Conservation (phyloP, 495 filamentous ascomycete species). For the Chaetomium tenue region DNA sequence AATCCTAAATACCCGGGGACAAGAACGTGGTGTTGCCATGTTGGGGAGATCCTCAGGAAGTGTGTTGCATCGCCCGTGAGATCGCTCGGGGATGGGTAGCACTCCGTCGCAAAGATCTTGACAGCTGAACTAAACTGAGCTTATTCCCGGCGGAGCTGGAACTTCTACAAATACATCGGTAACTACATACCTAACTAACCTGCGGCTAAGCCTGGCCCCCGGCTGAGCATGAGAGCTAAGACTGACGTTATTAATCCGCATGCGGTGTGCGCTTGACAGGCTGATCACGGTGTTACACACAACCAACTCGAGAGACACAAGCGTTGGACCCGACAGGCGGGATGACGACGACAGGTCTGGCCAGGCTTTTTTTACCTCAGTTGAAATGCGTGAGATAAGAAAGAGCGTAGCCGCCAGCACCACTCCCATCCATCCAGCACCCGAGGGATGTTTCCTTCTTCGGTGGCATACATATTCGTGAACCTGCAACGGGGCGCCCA, state of each 20-base stretch:
- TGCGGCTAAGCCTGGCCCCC: neutral
- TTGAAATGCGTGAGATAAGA: neutral
- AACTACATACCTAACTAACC: neutral
- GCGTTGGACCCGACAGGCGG: constrained; percentile 7
- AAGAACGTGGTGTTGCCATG: neutral
- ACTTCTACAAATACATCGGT: no score
- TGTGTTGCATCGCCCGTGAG: no score
- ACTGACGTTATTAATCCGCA: neutral
- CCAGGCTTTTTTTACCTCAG: neutral
- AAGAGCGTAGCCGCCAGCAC: neutral
- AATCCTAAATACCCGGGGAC: constrained; percentile 5
- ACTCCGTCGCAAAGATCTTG: neutral
- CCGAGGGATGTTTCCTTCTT: constrained; percentile 23
- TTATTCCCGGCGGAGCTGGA: neutral
- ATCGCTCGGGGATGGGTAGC: no score
- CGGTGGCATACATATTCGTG: constrained; percentile 26
- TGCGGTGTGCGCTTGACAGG: constrained; percentile 3
- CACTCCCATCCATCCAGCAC: neutral
- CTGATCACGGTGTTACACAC: constrained; percentile 7
- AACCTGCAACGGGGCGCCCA: constrained; percentile 15
- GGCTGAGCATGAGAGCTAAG: no score
- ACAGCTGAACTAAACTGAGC: neutral
- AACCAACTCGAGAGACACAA: neutral
- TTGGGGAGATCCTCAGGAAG: no score
- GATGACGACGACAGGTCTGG: neutral